Evolutionary conservation across 768 basidiomycete genomes (phyloP).

Genomic region (Russula abietina): DNA sequence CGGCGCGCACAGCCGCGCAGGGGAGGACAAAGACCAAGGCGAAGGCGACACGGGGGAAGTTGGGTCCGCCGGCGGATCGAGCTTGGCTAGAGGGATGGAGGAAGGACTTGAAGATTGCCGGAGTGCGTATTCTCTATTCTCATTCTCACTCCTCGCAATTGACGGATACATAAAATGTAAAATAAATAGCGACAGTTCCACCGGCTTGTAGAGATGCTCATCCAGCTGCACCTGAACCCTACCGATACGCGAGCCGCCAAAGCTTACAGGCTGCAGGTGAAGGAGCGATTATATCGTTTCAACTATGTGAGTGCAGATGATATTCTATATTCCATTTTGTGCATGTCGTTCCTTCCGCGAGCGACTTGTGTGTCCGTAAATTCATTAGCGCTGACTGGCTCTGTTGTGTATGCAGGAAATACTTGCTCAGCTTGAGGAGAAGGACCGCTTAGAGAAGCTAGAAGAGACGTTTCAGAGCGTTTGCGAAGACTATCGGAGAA

Average conservation of each 20-base stretch:
- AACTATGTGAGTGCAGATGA: constrained; percentile 68
- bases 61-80: constrained; percentile 74
- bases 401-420: constrained; percentile 54
- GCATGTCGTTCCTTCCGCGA: neutral
- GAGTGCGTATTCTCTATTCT: constrained; percentile 40
- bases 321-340: neutral
- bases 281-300: constrained; percentile 90
- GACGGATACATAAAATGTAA: neutral
- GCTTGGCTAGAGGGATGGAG: constrained; percentile 77
- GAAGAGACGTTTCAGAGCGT: constrained; percentile 91
- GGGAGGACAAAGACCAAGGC: constrained; percentile 35
- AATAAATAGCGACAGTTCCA: constrained; percentile 80
- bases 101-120: constrained; percentile 81
- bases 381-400: neutral
- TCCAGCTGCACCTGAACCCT: constrained; percentile 63
- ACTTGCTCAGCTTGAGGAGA: constrained; percentile 78
- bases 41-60: constrained; percentile 48
- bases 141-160: neutral
- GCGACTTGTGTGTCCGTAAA: neutral
- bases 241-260: constrained; percentile 47
- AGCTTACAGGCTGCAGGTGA: constrained; percentile 84
- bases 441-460: constrained; percentile 82
- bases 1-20: constrained; percentile 23
- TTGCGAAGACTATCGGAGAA: constrained; percentile 75
- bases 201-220: constrained; percentile 86